Evolutionary conservation across 495 filamentous ascomycete species (phyloP).

Genomic region (Aspergillus bertholletiae): DNA sequence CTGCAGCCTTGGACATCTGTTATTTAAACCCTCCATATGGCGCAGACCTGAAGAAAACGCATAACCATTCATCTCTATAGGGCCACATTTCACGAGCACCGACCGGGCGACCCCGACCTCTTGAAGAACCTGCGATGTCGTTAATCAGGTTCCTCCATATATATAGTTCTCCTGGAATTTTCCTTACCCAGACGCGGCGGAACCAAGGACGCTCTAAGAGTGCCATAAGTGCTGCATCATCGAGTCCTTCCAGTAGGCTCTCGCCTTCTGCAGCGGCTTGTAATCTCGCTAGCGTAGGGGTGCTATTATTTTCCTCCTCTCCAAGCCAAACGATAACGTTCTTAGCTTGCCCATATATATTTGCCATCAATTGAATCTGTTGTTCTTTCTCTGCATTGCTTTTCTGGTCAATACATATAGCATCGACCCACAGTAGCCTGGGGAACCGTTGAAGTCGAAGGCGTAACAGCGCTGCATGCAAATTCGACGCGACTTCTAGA

Average conservation of each 20-base stretch:
- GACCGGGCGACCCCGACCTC: slow-evolving; percentile 27
- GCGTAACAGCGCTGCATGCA: background rate
- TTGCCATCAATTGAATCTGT: background rate
- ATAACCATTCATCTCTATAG: slow-evolving; percentile 22
- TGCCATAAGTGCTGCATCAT: slow-evolving; percentile 10
- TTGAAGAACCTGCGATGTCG: slow-evolving; percentile 23
- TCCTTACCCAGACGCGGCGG: slow-evolving; percentile 27
- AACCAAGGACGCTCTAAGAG: slow-evolving; percentile 24
- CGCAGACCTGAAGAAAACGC: slow-evolving; percentile 10
- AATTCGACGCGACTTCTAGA: background rate
- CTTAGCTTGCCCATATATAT: background rate
- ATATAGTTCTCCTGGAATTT: background rate
- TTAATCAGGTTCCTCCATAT: background rate
- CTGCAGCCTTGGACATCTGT: background rate
- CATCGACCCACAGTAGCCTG: slow-evolving; percentile 1
- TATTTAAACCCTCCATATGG: background rate
- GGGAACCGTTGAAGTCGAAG: background rate
- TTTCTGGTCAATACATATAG: slow-evolving; percentile 1
- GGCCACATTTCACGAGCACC: slow-evolving; percentile 22
- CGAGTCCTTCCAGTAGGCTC: background rate
- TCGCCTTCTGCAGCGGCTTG: background rate
- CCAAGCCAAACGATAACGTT: slow-evolving; percentile 8
- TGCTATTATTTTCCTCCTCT: background rate
- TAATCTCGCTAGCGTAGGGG: background rate
- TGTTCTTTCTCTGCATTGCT: background rate